Percentiles rank a stretch among this genome's conserved stretches.
Conservation (phyloP, 2,329 filamentous ascomycete species). For the Xylaria arbuscula region DNA sequence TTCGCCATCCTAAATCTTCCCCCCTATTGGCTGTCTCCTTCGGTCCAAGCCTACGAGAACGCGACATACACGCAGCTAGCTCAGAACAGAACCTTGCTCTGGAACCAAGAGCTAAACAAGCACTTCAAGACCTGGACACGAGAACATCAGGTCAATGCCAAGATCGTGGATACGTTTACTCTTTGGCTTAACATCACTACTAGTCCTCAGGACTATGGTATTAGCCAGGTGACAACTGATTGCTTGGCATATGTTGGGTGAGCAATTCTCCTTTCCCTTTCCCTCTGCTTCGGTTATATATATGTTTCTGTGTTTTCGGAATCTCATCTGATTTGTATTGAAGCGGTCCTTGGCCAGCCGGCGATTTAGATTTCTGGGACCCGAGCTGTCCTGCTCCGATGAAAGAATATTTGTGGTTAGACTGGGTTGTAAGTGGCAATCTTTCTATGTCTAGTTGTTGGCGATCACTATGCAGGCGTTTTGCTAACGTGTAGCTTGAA, state of each 20-base stretch:
- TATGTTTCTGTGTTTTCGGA: neutral
- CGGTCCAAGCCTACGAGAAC: slow-evolving; percentile 29
- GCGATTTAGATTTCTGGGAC: slow-evolving; percentile 30
- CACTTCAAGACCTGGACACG: slow-evolving; percentile 18
- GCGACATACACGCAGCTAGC: slow-evolving; percentile 29
- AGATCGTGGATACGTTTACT: slow-evolving; percentile 31
- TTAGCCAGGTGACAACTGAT: slow-evolving; percentile 34
- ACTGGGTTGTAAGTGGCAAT: slow-evolving; percentile 27
- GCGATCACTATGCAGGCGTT: neutral
- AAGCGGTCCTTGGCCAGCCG: slow-evolving; percentile 28
- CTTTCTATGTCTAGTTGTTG: neutral
- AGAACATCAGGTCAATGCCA: slow-evolving; percentile 17
- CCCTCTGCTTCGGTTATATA: neutral
- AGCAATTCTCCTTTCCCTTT: neutral
- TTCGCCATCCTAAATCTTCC: slow-evolving; percentile 33
- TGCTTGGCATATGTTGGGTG: slow-evolving; percentile 32
- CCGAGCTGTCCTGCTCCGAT: slow-evolving; percentile 31
- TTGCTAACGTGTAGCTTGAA: slow-evolving; percentile 4
- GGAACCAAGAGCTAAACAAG: slow-evolving; percentile 26
- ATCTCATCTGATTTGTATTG: slow-evolving; percentile 5
- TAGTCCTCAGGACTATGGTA: slow-evolving; percentile 23
- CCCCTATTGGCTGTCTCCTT: slow-evolving; percentile 33
- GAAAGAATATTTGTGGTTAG: slow-evolving; percentile 33
- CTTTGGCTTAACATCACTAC: slow-evolving; percentile 31
- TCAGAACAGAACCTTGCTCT: slow-evolving; percentile 23